Percentiles rank a stretch among this genome's conserved stretches.
Evolutionary conservation across 163 green algal species (phyloP).

Genomic region (Volvox carteri): DNA sequence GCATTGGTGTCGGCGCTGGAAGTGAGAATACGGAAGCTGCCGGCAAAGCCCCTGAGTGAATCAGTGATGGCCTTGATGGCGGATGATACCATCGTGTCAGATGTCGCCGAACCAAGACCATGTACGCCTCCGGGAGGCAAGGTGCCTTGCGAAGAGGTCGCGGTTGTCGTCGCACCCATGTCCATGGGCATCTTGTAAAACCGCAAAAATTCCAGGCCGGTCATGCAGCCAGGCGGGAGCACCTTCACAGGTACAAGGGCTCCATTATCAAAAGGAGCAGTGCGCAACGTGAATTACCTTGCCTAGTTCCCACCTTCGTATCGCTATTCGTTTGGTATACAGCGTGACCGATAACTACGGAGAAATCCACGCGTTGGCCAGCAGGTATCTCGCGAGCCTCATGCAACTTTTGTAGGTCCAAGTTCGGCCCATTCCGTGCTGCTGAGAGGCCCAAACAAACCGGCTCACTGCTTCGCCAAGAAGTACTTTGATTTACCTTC

Average conservation of each 20-base stretch:
- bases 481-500: not conserved
- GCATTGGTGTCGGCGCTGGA: not conserved
- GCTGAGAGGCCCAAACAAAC: constrained; percentile 1
- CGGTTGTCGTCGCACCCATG: not conserved
- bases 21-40: constrained; percentile 23
- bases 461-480: constrained; percentile 19
- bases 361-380: not conserved
- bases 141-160: no score
- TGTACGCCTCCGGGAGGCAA: no score
- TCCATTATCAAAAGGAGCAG: not conserved
- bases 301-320: not conserved
- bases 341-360: constrained; percentile 5
- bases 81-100: not conserved
- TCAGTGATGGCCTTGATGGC: not conserved
- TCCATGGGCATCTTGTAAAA: not conserved
- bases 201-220: constrained; percentile 17
- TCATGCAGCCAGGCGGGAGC: constrained; percentile 24
- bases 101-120: not conserved
- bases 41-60: not conserved
- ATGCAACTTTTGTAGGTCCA: constrained; percentile 22
- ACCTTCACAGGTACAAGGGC: not conserved
- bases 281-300: not conserved
- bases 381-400: constrained; percentile 14
- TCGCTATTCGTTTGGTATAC: constrained; percentile 6
- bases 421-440: not conserved